A percentile compares a stretch with the other conserved stretches of the same genome.
Evolutionary conservation across 768 basidiomycete genomes (phyloP).

Genomic region (Serendipita sp.): DNA sequence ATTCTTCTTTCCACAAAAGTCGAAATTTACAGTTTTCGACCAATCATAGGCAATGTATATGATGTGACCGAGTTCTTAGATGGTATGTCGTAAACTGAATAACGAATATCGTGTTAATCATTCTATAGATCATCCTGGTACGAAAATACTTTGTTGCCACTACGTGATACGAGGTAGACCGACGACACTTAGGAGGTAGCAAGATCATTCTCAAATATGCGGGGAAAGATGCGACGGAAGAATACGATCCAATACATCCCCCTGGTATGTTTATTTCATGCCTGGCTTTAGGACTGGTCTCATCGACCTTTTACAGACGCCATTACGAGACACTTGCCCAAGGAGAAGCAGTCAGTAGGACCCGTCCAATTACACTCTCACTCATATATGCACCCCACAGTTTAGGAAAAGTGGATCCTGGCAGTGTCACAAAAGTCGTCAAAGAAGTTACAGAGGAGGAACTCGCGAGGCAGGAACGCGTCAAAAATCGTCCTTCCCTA

Average conservation of each 20-base stretch:
- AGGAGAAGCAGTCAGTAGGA: conserved; percentile 59
- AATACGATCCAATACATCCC: conserved; percentile 83
- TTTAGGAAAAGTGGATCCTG: conserved; percentile 54
- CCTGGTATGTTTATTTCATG: conserved; percentile 2
- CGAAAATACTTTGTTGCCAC: background rate
- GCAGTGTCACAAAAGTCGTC: conserved; percentile 45
- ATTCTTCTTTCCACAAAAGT: background rate
- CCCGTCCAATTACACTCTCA: background rate
- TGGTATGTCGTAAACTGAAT: conserved; percentile 27
- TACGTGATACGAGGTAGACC: background rate
- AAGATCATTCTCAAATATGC: conserved; percentile 72
- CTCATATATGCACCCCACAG: conserved; percentile 12
- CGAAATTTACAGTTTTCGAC: background rate
- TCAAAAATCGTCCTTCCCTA: conserved; percentile 50
- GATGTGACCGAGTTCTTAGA: conserved; percentile 63
- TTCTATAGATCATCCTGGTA: conserved; percentile 45
- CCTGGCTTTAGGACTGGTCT: conserved; percentile 19
- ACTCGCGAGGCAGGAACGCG: conserved; percentile 44
- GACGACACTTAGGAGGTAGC: conserved; percentile 41
- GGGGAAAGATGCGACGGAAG: conserved; percentile 77
- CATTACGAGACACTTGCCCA: conserved; percentile 34
- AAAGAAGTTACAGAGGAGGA: conserved; percentile 54
- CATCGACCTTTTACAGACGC: conserved; percentile 10
- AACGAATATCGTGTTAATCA: background rate
- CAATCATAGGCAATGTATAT: conserved; percentile 43